Conservation (phyloP, 2,329 filamentous ascomycete genomes). For the Fusarium chlamydosporum region DNA sequence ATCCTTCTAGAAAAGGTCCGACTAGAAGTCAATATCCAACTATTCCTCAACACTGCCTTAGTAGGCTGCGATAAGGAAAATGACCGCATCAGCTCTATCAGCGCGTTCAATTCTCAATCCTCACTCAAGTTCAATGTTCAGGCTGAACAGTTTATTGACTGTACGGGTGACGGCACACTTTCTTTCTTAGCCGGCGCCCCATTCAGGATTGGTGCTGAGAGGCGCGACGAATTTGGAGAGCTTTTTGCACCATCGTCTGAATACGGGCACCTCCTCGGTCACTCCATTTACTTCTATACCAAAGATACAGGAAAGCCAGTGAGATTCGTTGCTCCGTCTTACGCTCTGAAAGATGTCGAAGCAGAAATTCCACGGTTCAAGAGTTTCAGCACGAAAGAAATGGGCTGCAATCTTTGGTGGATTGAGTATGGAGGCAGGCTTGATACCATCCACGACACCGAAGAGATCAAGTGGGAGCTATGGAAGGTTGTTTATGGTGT, state of each 20-base stretch:
- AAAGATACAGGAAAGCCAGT: slow-evolving; percentile 22
- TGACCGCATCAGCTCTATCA: slow-evolving; percentile 5
- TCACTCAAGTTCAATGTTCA: slow-evolving; percentile 19
- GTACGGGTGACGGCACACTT: slow-evolving; percentile 26
- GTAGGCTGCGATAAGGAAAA: neutral
- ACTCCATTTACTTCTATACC: slow-evolving; percentile 32
- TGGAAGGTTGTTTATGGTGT: slow-evolving; percentile 33
- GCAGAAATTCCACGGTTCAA: slow-evolving; percentile 24
- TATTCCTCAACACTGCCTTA: slow-evolving; percentile 9
- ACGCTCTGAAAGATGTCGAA: slow-evolving; percentile 20
- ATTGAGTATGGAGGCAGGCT: slow-evolving; percentile 30
- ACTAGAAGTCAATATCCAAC: slow-evolving; percentile 4
- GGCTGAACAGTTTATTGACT: slow-evolving; percentile 28
- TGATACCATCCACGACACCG: slow-evolving; percentile 26
- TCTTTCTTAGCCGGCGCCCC: slow-evolving; percentile 24
- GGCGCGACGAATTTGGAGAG: slow-evolving; percentile 20
- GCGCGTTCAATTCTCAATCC: slow-evolving; percentile 7
- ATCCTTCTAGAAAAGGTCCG: slow-evolving; percentile 22
- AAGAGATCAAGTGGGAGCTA: slow-evolving; percentile 28
- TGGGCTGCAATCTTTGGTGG: slow-evolving; percentile 31
- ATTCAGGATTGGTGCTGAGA: slow-evolving; percentile 25
- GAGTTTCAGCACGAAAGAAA: slow-evolving; percentile 26
- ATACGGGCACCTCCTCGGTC: slow-evolving; percentile 24
- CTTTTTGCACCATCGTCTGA: slow-evolving; percentile 26
- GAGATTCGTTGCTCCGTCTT: slow-evolving; percentile 18